Percentiles rank a stretch among this genome's conserved stretches.
These are phyloP conservation scores for Fusarium sacchari DNA, from an alignment of 2,329 filamentous ascomycete genomes.

Conservation along the genomic window DNA sequence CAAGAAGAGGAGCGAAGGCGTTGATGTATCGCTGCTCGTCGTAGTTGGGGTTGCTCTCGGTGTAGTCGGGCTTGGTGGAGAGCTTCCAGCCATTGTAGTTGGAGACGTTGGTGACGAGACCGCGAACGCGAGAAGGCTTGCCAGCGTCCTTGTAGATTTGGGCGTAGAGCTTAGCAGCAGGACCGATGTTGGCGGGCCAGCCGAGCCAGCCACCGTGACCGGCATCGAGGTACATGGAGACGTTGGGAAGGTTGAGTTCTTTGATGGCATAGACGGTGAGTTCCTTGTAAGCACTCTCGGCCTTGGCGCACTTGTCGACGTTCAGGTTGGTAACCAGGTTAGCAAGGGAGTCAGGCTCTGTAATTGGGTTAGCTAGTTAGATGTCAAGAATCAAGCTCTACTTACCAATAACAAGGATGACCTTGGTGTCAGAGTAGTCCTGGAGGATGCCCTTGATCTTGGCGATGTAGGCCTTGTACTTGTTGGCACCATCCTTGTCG, in stretches of 20 bases:
- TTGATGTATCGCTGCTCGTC: slow-evolving; percentile 67
- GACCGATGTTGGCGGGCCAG: slow-evolving; percentile 63
- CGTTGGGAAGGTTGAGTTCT: slow-evolving; percentile 64
- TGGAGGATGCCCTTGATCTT: slow-evolving; percentile 55
- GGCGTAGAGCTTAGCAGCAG: slow-evolving; percentile 59
- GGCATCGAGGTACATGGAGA: slow-evolving; percentile 67
- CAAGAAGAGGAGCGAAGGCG: slow-evolving; percentile 73
- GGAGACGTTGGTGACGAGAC: slow-evolving; percentile 67
- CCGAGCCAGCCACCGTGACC: slow-evolving; percentile 69
- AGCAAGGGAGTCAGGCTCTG: slow-evolving; percentile 67
- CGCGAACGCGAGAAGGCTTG: slow-evolving; percentile 60
- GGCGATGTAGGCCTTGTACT: slow-evolving; percentile 67
- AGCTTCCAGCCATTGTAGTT: slow-evolving; percentile 65
- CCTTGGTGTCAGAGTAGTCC: slow-evolving; percentile 55
- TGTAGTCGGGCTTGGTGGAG: slow-evolving; percentile 56
- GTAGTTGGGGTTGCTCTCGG: slow-evolving; percentile 58
- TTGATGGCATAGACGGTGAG: slow-evolving; percentile 62
- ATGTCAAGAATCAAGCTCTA: rapidly evolving
- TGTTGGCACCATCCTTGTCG: slow-evolving; percentile 59
- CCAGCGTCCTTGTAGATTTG: slow-evolving; percentile 61
- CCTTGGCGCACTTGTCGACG: slow-evolving; percentile 60
- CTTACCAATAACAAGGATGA: slow-evolving; percentile 57
- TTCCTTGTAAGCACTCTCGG: slow-evolving; percentile 60
- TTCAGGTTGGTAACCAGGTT: slow-evolving; percentile 67
- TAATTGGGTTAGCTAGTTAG: neutral